Evolutionary conservation across 1,284 basidiomycete genomes (phyloP), one percentile per base, ranked within the genome.

Genomic region (Boletellus sp.): DNA sequence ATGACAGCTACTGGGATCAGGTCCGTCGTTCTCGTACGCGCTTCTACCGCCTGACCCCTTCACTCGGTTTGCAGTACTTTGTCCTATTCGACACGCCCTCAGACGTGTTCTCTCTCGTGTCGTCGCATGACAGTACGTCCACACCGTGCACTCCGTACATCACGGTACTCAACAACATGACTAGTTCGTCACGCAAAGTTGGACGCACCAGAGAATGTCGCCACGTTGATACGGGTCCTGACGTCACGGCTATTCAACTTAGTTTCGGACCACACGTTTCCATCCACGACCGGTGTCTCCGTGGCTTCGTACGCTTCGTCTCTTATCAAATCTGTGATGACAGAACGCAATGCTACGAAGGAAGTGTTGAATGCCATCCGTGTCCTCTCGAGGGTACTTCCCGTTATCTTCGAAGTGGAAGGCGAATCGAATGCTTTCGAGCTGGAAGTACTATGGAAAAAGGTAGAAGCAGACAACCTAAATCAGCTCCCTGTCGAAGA

Each of bases 331-430:
- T 68, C 74, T 34, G 64, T 72, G 32, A 63, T 71, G 13, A 54
- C 71, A 8, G 81, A 83, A 53, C 73, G 81, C 39, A 86, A 87
- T 57, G 69, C 87, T 8, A 89, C 87, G 0, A 86, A 85, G 54
- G 87, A 95, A 61, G 89, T 84, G 2, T 74, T 96, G 33, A 96
- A 94, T 59, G 93, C 91, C 60, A 63, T 95, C 21, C 79, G 94
- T 23, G 80, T 96, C 7, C 77, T 97, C 17, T 84, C 89, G 49
- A 78, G 93, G 46, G 78, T 95, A n/a, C 70, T 95, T 11, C 92
- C 92, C 2, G 83, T 93, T 13, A 70, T 94, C 34, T 93, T 93
- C 60, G 92, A 94, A 61, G 73, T 82, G 10, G 85, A 91, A 50
- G 80, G 81, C 23, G 87, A 88, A 57, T 74, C 79, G 2, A 82